Evolutionary conservation across 768 basidiomycete genomes (phyloP), one percentile per base, ranked within the genome.

Genomic region (Arthromyces matolae): DNA sequence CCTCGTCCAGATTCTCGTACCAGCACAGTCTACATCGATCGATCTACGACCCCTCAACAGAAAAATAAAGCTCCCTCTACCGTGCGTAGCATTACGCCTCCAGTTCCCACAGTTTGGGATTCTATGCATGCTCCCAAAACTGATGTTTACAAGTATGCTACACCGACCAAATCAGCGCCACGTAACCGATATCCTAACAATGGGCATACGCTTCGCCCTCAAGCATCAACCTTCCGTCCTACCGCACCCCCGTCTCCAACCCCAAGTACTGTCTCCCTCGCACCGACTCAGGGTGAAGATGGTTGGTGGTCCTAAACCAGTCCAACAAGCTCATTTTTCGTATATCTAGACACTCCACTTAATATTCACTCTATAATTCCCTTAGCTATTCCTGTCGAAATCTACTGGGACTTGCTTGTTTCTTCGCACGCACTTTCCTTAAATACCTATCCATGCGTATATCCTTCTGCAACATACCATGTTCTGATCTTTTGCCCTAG

Each of bases 1-100:
- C 68, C 77, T 19, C 82, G 87, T 25, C 84, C 87, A n/a, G 83
- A 86, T 60, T 90, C 88, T 9, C 81, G 88, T 8, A 70, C 82
- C 5, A 89, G 86, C 64, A 84, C 81, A 0, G 60, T 79, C 35
- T 81, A 81, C 57, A 69, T 65, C 31, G 69, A 68, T 14, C 79
- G 80, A 14, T 70, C 77, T 29, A 70, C 64, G 8, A 79, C 81
- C 9, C 79, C 83, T 7, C 76, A 71, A 45, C 70, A 69, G 28
- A 71, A 67, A 42, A 33, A 52, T 41, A 58, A 62, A 24, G 66
- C 67, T 12, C 68, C 69, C n/a, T 64, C 62, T 12, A 68, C 61
- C 36, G 60, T 60, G 24, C 70, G 75, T 25, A 72, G 73, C 31
- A 62, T 67, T 40, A 78, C 82, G 3, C 77, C 78, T n/a, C 76